These are phyloP conservation scores for Erythrophleum fordii DNA, from an alignment of 306 rosid species.

Conservation along the genomic window DNA sequence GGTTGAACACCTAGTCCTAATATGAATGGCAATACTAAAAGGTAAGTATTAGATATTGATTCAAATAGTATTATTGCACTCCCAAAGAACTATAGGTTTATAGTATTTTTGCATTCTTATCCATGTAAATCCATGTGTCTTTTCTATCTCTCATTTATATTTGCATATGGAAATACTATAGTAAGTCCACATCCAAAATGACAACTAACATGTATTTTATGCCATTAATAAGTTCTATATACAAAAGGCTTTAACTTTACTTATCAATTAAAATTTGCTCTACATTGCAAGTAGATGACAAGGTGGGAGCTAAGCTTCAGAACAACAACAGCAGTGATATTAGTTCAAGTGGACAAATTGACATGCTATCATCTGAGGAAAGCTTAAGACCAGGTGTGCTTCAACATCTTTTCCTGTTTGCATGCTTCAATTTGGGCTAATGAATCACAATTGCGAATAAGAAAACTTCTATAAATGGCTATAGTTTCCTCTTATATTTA, in stretches of 20 bases:
- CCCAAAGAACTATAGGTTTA: conserved; percentile 7
- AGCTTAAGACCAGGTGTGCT: conserved; percentile 52
- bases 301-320: conserved; percentile 39
- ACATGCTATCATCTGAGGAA: too few species aligned
- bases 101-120: too few species aligned
- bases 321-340: conserved; percentile 37
- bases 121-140: too few species aligned
- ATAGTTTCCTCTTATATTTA: conserved; percentile 3
- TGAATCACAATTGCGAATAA: background rate
- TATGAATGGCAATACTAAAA: conserved; percentile 42
- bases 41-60: conserved; percentile 62
- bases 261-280: conserved; percentile 43
- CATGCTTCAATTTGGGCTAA: conserved; percentile 28
- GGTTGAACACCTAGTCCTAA: conserved; percentile 44
- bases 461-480: background rate
- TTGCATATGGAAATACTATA: too few species aligned
- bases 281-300: conserved; percentile 43
- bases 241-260: too few species aligned
- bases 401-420: conserved; percentile 23
- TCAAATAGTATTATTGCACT: conserved; percentile 20
- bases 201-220: conserved; percentile 27
- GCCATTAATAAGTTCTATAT: conserved; percentile 26
- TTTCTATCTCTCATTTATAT: too few species aligned
- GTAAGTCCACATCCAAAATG: background rate
- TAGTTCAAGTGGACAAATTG: too few species aligned